phyloP scores from a whole-genome alignment of 495 filamentous ascomycete species.

The Tirmania nivea region DNA sequence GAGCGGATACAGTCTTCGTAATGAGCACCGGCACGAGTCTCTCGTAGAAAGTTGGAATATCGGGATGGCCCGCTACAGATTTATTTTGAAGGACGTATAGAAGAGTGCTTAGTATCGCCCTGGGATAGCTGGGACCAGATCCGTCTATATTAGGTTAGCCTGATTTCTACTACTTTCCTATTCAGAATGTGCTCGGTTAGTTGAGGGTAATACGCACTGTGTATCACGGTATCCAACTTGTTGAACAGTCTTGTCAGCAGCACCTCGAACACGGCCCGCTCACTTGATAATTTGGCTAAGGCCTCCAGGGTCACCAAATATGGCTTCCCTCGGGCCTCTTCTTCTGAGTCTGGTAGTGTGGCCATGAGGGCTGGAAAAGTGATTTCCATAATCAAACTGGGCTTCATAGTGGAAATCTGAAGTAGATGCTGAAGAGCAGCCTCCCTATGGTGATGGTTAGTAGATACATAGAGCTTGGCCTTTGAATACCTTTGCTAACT shows the following conservation, averaged over 20 bases:
- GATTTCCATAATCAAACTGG: constrained; percentile 44
- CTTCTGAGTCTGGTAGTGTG: constrained; percentile 35
- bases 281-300: constrained; percentile 43
- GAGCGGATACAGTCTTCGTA: constrained; percentile 25
- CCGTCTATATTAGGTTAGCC: constrained; percentile 9
- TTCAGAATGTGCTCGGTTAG: no score
- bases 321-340: constrained; percentile 14
- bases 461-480: neutral
- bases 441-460: constrained; percentile 20
- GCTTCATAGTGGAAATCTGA: constrained; percentile 43
- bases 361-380: constrained; percentile 57
- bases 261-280: constrained; percentile 44
- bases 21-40: constrained; percentile 35
- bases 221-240: constrained; percentile 37
- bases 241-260: constrained; percentile 45
- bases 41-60: constrained; percentile 36
- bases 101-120: constrained; percentile 39
- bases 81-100: constrained; percentile 38
- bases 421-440: constrained; percentile 42
- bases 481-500: constrained; percentile 11
- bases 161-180: constrained; percentile 16
- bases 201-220: constrained; percentile 23
- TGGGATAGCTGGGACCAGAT: constrained; percentile 28
- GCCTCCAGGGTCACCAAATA: constrained; percentile 43
- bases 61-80: constrained; percentile 25